A percentile compares a stretch with the other conserved stretches of the same genome.
Conservation (phyloP, 2,329 filamentous ascomycete genomes). For the Aspergillus hiratsukae region DNA sequence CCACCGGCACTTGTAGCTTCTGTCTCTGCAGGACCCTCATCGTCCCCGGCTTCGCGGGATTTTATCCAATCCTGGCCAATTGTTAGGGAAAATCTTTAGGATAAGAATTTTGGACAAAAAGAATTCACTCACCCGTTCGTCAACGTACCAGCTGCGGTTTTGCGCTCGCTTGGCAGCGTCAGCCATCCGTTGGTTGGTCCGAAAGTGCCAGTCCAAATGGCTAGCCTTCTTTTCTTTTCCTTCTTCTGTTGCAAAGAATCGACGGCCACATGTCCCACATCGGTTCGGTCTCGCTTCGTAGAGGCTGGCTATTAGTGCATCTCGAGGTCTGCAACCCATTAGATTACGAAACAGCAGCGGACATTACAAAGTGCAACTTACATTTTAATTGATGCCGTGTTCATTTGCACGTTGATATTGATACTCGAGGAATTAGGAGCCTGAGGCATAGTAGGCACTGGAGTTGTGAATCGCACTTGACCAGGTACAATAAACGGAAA, state of each 20-base stretch:
- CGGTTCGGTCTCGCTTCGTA: constrained; percentile 81
- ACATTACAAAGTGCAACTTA: constrained; percentile 41
- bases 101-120: not conserved
- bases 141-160: constrained; percentile 91
- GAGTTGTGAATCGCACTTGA: constrained; percentile 34
- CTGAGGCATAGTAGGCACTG: constrained; percentile 29
- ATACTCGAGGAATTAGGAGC: constrained; percentile 22
- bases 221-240: constrained; percentile 81
- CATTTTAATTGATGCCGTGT: constrained; percentile 67
- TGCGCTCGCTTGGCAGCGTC: constrained; percentile 82
- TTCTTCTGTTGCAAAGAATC: constrained; percentile 72
- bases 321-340: constrained; percentile 56
- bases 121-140: constrained; percentile 64
- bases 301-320: constrained; percentile 66
- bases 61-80: constrained; percentile 75
- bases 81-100: not conserved
- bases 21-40: constrained; percentile 43
- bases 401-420: constrained; percentile 49
- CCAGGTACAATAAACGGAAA: constrained; percentile 39
- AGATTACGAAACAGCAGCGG: constrained; percentile 12
- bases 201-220: constrained; percentile 98
- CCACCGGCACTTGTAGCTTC: constrained; percentile 37
- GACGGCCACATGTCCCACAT: constrained; percentile 85
- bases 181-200: constrained; percentile 80
- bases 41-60: constrained; percentile 73